Base-by-base conservation (phyloP, 192 early-diverging fungal species). In the Entomortierella parvispora region DNA sequence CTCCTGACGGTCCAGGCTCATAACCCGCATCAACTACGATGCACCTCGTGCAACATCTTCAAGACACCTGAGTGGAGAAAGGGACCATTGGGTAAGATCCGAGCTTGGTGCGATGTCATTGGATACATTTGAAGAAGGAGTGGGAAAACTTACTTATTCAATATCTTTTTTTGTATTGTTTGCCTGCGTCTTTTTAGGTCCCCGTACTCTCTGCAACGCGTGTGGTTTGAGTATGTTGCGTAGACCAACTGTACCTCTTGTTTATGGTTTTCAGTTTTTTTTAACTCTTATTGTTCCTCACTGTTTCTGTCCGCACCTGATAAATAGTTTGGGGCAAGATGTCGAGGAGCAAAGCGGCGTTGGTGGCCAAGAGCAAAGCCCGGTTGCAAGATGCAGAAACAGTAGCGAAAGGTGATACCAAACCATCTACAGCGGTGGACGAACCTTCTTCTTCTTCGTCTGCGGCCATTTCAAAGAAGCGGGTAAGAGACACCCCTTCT, bases 11-110 rank as follows among this genome's bases (percentile, higher is more conserved):
- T n/a, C n/a, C 48, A 68, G 61, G 33, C 65, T 34, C 12, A 63
- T 1, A 68, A 68, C 33, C 65, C 54, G 23, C 51, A 77, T 44
- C 74, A 77, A 42, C 48, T 62, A 20, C 65, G 61, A 22, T 77
- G 74, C 22, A 68, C 74, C 0, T 68, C 74, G 1, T 77, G 74
- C 37, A 77, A 77, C 61, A 77, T 56, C 34, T 65, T 77, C 59
- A 77, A 77, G 43, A 77, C 74, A 0, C 74, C 74, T 26, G 74
- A 77, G n/a, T 77, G 74, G 74, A 66, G 74, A 63, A 77, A 77
- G 55, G 74, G 74, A 20, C 74, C 74, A 28, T 22, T 77, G 22
- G 74, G 74, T 77, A 57, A 57, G 10, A n/a, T 22, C n/a, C n/a
- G n/a, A n/a, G n/a, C n/a, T n/a, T n/a, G n/a, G n/a, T n/a, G n/a